A percentile compares a stretch with the other conserved stretches of the same genome.
Evolutionary conservation across 2,329 filamentous ascomycete genomes (phyloP).

Genomic region (Fusarium bactridioides): DNA sequence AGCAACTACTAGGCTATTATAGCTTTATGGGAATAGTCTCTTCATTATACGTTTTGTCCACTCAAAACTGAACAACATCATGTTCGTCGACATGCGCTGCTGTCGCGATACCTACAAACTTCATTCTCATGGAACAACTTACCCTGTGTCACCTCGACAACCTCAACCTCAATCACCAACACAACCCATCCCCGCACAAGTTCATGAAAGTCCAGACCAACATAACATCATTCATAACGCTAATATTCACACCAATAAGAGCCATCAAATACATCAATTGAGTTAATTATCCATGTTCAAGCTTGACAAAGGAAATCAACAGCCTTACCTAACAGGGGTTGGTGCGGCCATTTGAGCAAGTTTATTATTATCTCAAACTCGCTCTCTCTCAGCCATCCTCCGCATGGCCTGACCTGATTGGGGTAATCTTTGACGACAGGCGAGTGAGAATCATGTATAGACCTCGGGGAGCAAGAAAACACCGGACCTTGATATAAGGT

Average conservation of each 20-base stretch:
- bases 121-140: neutral
- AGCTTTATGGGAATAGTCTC: neutral
- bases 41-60: too few relatives aligned
- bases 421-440: neutral
- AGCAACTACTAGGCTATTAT: neutral
- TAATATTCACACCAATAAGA: neutral
- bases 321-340: slow-evolving; percentile 17
- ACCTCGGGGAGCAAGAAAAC: too few relatives aligned
- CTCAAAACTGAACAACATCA: neutral
- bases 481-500: too few relatives aligned
- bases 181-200: neutral
- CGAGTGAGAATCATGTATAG: neutral
- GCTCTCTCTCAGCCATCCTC: slow-evolving; percentile 21
- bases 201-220: neutral
- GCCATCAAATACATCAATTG: neutral
- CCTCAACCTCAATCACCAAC: neutral
- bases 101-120: neutral
- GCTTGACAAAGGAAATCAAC: neutral
- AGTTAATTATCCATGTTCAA: neutral
- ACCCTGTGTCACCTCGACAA: slow-evolving; percentile 11
- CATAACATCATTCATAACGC: neutral
- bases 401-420: neutral
- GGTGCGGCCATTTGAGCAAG: slow-evolving; percentile 54
- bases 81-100: neutral
- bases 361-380: slow-evolving; percentile 43